Evolutionary conservation across 768 basidiomycete species (phyloP).

Genomic region (Crepidotus variabilis): DNA sequence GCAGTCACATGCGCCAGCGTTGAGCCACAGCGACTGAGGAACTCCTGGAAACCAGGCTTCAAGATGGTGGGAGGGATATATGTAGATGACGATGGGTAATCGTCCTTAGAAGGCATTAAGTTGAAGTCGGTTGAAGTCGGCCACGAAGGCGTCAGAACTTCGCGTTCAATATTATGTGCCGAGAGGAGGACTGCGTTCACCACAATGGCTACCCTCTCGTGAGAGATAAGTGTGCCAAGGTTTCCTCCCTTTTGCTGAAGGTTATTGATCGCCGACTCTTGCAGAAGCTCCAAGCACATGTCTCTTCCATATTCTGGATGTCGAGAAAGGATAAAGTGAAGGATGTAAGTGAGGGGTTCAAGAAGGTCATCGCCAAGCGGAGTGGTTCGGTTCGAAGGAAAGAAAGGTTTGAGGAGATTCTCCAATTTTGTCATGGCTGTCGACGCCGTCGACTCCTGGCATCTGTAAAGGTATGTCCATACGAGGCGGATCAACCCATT

Average conservation of each 20-base stretch:
- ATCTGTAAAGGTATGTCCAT: slow-evolving; percentile 96
- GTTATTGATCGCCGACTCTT: slow-evolving; percentile 53
- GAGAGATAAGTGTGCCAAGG: slow-evolving; percentile 44
- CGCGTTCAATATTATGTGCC: slow-evolving; percentile 67
- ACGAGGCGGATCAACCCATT: slow-evolving; percentile 81
- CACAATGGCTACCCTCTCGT: slow-evolving; percentile 72
- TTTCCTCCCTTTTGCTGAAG: slow-evolving; percentile 35
- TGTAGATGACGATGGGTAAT: slow-evolving; percentile 70
- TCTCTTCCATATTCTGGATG: slow-evolving; percentile 86
- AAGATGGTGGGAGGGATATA: slow-evolving; percentile 51
- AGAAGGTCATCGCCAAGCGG: slow-evolving; percentile 69
- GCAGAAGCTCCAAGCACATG: slow-evolving; percentile 74
- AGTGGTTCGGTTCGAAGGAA: slow-evolving; percentile 62
- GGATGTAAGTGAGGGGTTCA: slow-evolving; percentile 72
- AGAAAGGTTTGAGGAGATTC: slow-evolving; percentile 67
- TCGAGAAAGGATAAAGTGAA: slow-evolving; percentile 80
- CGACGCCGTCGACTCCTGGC: slow-evolving; percentile 79
- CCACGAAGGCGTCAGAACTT: slow-evolving; percentile 70
- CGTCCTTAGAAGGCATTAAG: slow-evolving; percentile 46
- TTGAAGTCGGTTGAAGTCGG: slow-evolving; percentile 73
- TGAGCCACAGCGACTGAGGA: slow-evolving; percentile 62
- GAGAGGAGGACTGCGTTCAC: slow-evolving; percentile 77
- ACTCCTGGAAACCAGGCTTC: slow-evolving; percentile 68
- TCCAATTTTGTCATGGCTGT: slow-evolving; percentile 82
- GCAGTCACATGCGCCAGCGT: slow-evolving; percentile 54